Base-by-base conservation (phyloP, 2,329 filamentous ascomycete species). In the Penicillium sclerotigenum region DNA sequence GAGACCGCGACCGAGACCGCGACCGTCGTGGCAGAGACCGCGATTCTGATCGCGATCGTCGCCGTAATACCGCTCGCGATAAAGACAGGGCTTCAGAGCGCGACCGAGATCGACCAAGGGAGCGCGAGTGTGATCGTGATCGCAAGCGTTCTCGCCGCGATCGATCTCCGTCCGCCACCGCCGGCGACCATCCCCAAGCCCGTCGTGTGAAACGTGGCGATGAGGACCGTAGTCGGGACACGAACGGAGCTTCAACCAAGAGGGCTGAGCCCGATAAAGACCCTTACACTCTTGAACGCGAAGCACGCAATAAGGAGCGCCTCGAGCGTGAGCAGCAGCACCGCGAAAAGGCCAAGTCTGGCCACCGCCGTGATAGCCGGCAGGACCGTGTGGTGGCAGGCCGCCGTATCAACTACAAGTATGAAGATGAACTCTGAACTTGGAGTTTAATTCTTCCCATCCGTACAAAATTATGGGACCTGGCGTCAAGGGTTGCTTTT, bases 271-370 rank as follows among this genome's bases (percentile, higher is more conserved):
- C 68, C 1, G 71, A 76, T 33, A 77, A 91, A 86, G 84, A 92
- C 82, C 65, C 84, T 79, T 68, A 90, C 68, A 90, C 88, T 38
- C 81, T 88, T 50, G 89, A 93, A 70, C 91, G 90, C 63, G 87
- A 87, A 58, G 80, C 83, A 51, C 78, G 91, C 61, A 77, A 79
- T 43, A 71, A 75, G 14, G 89, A 93, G 72, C 78, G 83, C 8
- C 75, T 83, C 53, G 70, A 90, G 40, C 85, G 83, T 59, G 87
- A 89, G 66, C 80, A 81, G 62, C 90, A 94, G 53, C 81, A 80
- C 11, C 78, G 77, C 5, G 88, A 91, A 5, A 68, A 73, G 34
- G 65, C 68, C 43, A 72, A 70, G 48, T 61, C 67, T 43, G 64
- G 68, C 41, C 65, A 71, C n/a, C 64, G 69, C 29, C 70, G 71